These are phyloP conservation scores for Suillus weaverae DNA, from an alignment of 768 basidiomycete genomes.

Conservation along the genomic window DNA sequence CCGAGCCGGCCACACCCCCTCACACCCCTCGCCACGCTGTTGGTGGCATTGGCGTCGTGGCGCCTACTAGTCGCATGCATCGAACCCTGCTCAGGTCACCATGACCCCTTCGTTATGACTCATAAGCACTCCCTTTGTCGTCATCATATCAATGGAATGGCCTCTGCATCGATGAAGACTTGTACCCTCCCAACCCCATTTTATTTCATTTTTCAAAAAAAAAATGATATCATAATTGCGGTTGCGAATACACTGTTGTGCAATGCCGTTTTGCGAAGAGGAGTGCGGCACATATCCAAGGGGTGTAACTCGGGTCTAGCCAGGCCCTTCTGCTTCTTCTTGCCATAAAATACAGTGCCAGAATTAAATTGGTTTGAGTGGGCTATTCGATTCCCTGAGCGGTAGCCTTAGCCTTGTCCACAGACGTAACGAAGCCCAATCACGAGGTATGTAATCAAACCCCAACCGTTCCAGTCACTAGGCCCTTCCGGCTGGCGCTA, in stretches of 20 bases:
- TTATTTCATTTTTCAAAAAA: background rate
- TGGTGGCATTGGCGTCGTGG: background rate
- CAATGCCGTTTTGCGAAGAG: background rate
- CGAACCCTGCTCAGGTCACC: background rate
- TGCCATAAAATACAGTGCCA: background rate
- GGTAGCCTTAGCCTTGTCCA: background rate
- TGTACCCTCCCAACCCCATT: background rate
- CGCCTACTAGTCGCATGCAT: background rate
- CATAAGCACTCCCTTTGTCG: background rate
- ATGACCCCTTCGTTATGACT: background rate
- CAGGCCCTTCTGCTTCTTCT: background rate
- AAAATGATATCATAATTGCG: background rate
- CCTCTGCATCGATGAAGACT: background rate
- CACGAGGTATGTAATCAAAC: background rate
- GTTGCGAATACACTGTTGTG: background rate
- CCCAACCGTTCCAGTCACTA: background rate
- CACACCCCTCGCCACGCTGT: background rate
- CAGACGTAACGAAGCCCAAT: background rate
- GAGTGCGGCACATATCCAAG: background rate
- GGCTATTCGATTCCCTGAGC: background rate
- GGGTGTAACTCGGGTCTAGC: background rate
- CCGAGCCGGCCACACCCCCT: background rate
- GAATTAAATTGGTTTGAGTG: background rate
- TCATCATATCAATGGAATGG: background rate
- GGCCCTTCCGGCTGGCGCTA: background rate